A percentile compares a stretch with the other conserved stretches of the same genome.
phyloP scores from a whole-genome alignment of 441 rosid species.

The Flueggea neowawraea region DNA sequence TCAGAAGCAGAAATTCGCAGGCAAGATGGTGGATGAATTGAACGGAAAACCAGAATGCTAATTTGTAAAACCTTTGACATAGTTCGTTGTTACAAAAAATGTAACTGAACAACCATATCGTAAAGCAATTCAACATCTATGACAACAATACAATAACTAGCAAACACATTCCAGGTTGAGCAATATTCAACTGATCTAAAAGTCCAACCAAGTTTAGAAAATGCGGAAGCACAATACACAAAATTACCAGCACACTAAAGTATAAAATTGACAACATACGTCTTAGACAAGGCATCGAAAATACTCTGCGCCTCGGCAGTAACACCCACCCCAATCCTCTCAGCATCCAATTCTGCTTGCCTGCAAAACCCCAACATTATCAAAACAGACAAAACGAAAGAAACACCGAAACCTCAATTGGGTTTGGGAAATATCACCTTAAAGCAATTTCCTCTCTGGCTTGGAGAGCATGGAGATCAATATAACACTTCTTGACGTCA shows the following conservation, averaged over 20 bases:
- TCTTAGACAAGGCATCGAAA: constrained; percentile 86
- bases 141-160: no score
- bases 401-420: neutral
- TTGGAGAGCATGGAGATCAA: constrained; percentile 58
- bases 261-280: constrained; percentile 33
- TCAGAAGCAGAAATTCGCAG: no score
- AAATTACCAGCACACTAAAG: neutral
- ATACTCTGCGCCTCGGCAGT: constrained; percentile 81
- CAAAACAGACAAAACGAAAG: constrained; percentile 1
- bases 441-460: constrained; percentile 75
- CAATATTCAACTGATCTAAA: no score
- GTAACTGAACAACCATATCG: no score
- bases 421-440: constrained; percentile 30
- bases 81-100: no score
- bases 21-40: no score
- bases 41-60: neutral
- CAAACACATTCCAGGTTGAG: no score
- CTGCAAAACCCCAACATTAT: constrained; percentile 33
- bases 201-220: neutral
- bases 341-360: constrained; percentile 89
- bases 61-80: neutral
- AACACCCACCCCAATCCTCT: constrained; percentile 90
- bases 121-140: no score
- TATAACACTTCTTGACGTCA: constrained; percentile 46
- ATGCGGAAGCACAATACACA: neutral